Evolutionary conservation across 2,329 filamentous ascomycete species (phyloP), one percentile per base, ranked within the genome.

Genomic region (Aspergillus puulaauensis): DNA sequence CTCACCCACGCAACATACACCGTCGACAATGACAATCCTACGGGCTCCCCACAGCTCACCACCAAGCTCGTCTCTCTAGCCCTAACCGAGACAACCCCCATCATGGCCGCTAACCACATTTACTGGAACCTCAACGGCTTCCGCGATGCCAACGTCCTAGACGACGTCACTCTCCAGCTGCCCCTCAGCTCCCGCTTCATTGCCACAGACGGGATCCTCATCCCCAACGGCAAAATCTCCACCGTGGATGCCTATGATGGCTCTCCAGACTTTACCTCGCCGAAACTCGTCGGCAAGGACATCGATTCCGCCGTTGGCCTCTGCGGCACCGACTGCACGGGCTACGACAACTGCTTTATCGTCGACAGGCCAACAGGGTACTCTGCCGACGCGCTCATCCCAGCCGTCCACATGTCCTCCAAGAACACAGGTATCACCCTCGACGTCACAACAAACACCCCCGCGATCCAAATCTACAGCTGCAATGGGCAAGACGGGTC

Each of bases 401-500:
- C 73, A 19, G 77, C 85, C 3, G 86, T 92, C 0, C 84, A 83
- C 7, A 78, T 96, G 66, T 70, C 70, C 27, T 85, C 85, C 3
- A 90, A 88, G 39, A 80, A 83, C 4, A 92, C 89, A 0, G 93
- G 93, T 48, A 96, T 97, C 73, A 85, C 86, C 70, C 71, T 97
- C 57, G 90, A 96, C 57, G 80, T 97, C 65, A 90, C 82, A 74
- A 86, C 88, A 7, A 91, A 96, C 77, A 92, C 96, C 78, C 86
- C 90, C 11, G 92, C 91, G 3, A 87, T 96, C 75, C 93, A 97
- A 77, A 82, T 97, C 67, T 97, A 96, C 80, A 87, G 85, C 61
- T 97, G 93, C 80, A 86, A 85, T 66, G 84, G 85, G 21, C 86
- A 90, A 77, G 87, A 96, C 75, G 90, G 90, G 65, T 81, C 73